Evolutionary conservation across 441 rosid genomes (phyloP), one percentile per base, ranked within the genome.

Genomic region (Bruguiera hainesii): DNA sequence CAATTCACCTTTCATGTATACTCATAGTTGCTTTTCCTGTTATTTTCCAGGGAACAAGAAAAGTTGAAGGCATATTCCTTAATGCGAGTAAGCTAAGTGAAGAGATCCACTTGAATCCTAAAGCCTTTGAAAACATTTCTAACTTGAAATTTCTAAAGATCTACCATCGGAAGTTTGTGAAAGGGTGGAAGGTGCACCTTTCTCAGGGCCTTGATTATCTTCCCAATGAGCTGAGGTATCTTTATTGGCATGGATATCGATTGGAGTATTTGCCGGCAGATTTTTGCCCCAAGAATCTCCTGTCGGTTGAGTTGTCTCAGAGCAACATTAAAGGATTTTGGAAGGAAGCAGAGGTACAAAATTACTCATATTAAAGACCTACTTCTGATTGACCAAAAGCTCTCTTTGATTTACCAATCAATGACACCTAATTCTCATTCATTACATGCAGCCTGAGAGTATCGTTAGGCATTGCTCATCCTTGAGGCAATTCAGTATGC

Each of bases 171-270:
- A 23, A 23, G 23, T 23, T 23, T 23, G 23, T 23, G 23, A 23
- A 23, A 23, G 23, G 23, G 23, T 23, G 23, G 23, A 23, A 23
- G 23, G 23, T 23, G 23, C 23, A 23, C 23, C 23, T 23, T 23
- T 23, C 23, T 23, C 23, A 23, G 23, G 23, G 23, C 23, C 69
- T 70, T 2, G 18, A 46, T 0, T 71, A 49, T 58, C 71, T 79
- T 48, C 61, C 80, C 0, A 21, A 61, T 23, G 77, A 68, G n/a
- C 20, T 80, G 30, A 46, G 79, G 63, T 67, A 61, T 33, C 66
- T 82, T 0, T 20, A 11, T 2, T 79, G 83, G 87, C n/a, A 75
- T 29, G 49, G 56, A 23, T 81, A 35, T 55, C 81, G 75, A 6
- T 7, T 74, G 51, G 63, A 53, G 9, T 62, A 57, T 46, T 16